Percentiles rank a stretch among this genome's conserved stretches.
phyloP scores from a whole-genome alignment of 2,329 filamentous ascomycete species.

The Thelonectria rubi region DNA sequence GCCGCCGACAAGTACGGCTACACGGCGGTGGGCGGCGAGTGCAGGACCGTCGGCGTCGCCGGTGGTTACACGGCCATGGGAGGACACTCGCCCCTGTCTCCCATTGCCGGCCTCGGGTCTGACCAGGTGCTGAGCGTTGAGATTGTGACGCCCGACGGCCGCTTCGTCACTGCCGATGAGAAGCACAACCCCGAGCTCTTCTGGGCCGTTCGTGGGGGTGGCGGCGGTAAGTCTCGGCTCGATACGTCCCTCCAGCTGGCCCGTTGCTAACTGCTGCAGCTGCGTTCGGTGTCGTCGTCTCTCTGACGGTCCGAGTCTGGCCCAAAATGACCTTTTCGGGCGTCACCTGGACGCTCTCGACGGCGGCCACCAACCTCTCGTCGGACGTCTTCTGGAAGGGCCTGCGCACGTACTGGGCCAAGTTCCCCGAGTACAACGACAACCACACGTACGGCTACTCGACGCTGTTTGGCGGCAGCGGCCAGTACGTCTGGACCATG shows the following conservation, averaged over 20 bases:
- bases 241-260: background rate
- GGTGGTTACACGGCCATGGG: slow-evolving; percentile 71
- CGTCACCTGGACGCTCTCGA: slow-evolving; percentile 54
- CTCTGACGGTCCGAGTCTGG: slow-evolving; percentile 58
- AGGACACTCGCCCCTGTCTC: slow-evolving; percentile 61
- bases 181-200: slow-evolving; percentile 64
- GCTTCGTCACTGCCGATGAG: slow-evolving; percentile 56
- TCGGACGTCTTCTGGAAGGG: slow-evolving; percentile 47
- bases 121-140: slow-evolving; percentile 66
- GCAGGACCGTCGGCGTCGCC: slow-evolving; percentile 62
- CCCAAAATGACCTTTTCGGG: slow-evolving; percentile 54
- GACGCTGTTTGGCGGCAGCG: slow-evolving; percentile 28
- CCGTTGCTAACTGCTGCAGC: background rate
- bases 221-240: slow-evolving; percentile 55
- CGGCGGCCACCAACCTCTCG: slow-evolving; percentile 42
- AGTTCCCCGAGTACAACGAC: slow-evolving; percentile 45
- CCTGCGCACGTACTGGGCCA: slow-evolving; percentile 45
- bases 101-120: slow-evolving; percentile 63
- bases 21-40: slow-evolving; percentile 64
- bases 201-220: slow-evolving; percentile 69
- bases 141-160: slow-evolving; percentile 61
- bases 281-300: slow-evolving; percentile 63
- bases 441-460: slow-evolving; percentile 44
- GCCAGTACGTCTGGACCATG: slow-evolving; percentile 43
- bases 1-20: slow-evolving; percentile 45